A percentile compares a stretch with the other conserved stretches of the same genome.
phyloP scores from a whole-genome alignment of 768 basidiomycete species.

The Leccinum disarticulatum region DNA sequence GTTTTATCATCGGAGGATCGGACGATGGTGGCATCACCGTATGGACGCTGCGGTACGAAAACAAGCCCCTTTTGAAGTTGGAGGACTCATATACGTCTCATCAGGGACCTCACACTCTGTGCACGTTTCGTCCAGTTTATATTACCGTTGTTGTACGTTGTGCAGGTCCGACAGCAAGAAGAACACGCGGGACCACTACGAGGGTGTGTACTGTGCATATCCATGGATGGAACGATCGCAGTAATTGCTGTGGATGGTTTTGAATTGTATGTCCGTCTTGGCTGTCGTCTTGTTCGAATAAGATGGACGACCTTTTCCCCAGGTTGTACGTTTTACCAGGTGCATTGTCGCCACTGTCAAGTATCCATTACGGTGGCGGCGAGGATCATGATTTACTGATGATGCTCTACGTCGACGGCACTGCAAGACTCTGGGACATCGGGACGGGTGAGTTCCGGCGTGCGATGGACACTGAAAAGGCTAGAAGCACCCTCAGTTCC shows the following conservation, averaged over 20 bases:
- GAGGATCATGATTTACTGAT: slow-evolving; percentile 60
- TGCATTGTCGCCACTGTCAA: slow-evolving; percentile 60
- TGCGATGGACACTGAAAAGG: slow-evolving; percentile 75
- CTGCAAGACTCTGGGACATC: slow-evolving; percentile 86
- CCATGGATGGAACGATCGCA: slow-evolving; percentile 79
- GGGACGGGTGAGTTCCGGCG: slow-evolving; percentile 82
- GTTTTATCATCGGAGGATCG: slow-evolving; percentile 67
- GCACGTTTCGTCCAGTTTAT: slow-evolving; percentile 76
- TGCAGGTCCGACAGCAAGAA: slow-evolving; percentile 49
- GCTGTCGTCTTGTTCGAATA: neutral
- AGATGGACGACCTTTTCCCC: slow-evolving; percentile 3
- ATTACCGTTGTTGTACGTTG: slow-evolving; percentile 57
- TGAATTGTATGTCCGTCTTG: slow-evolving; percentile 64
- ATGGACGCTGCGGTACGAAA: slow-evolving; percentile 64
- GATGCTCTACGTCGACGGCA: slow-evolving; percentile 70
- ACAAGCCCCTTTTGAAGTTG: neutral
- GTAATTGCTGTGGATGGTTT: slow-evolving; percentile 73
- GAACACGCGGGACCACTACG: slow-evolving; percentile 55
- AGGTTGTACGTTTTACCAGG: slow-evolving; percentile 86
- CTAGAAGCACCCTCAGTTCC: slow-evolving; percentile 66
- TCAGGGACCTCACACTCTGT: slow-evolving; percentile 61
- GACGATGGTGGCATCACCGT: slow-evolving; percentile 78
- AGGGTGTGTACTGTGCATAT: slow-evolving; percentile 70
- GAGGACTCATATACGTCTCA: neutral
- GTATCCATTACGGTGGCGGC: slow-evolving; percentile 59